Evolutionary conservation across 1,284 basidiomycete genomes (phyloP).

Genomic region (Clitocybe nebularis): DNA sequence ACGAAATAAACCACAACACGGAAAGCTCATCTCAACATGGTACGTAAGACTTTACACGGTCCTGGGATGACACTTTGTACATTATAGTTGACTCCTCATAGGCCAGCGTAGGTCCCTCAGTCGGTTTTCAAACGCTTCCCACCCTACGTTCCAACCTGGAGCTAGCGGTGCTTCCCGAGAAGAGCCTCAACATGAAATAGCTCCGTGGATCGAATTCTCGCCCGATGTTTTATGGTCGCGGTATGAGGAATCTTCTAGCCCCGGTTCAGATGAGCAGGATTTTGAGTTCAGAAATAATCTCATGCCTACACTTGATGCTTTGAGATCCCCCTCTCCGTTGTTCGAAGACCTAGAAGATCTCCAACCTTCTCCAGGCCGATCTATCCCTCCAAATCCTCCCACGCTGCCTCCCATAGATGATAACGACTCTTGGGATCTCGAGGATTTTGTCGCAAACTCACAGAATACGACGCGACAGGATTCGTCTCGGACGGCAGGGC

Average conservation of each 20-base stretch:
- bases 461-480: background rate
- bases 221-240: slow-evolving; percentile 4
- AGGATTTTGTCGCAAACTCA: slow-evolving; percentile 3
- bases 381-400: slow-evolving; percentile 19
- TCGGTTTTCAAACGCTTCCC: background rate
- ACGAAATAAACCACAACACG: background rate
- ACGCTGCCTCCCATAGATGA: slow-evolving; percentile 24
- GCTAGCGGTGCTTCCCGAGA: background rate
- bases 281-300: slow-evolving; percentile 7
- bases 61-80: no score
- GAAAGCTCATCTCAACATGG: background rate
- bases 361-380: background rate
- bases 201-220: slow-evolving; percentile 3
- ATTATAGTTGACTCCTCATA: no score
- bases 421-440: slow-evolving; percentile 12
- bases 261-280: slow-evolving; percentile 5
- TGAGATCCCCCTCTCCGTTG: slow-evolving; percentile 24
- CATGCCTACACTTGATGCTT: slow-evolving; percentile 22
- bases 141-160: background rate
- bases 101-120: background rate
- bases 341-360: slow-evolving; percentile 19
- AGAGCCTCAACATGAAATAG: background rate
- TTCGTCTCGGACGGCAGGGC: background rate
- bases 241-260: slow-evolving; percentile 6
- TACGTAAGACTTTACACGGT: no score